Percentiles rank a stretch among this genome's conserved stretches.
Conservation (phyloP, 345 rosid species). For the Triadica sebifera region DNA sequence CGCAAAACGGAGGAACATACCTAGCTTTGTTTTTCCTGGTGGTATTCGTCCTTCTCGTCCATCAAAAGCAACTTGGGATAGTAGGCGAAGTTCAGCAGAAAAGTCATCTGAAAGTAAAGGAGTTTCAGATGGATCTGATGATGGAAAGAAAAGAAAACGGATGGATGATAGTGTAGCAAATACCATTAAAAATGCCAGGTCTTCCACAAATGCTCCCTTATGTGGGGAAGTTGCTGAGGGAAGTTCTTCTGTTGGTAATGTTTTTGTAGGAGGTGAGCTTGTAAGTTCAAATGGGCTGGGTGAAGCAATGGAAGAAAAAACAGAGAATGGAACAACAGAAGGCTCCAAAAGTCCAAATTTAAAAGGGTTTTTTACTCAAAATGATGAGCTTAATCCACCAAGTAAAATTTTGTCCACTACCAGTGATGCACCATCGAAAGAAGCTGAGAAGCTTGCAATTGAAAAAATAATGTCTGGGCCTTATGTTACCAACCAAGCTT, state of each 20-base stretch:
- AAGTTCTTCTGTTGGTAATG: slow-evolving; percentile 43
- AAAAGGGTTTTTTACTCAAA: slow-evolving; percentile 23
- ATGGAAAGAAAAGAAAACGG: slow-evolving; percentile 62
- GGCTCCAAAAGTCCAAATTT: slow-evolving; percentile 11
- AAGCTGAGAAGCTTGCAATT: slow-evolving; percentile 62
- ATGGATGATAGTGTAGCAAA: slow-evolving; percentile 43
- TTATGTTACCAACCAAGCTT: slow-evolving; percentile 47
- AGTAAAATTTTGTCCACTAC: slow-evolving; percentile 23
- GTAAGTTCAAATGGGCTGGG: slow-evolving; percentile 19
- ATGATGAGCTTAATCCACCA: slow-evolving; percentile 23
- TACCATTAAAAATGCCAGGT: slow-evolving; percentile 33
- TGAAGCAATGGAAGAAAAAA: slow-evolving; percentile 30
- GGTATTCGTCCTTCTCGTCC: slow-evolving; percentile 73
- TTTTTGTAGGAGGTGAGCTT: slow-evolving; percentile 33
- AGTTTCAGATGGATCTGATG: slow-evolving; percentile 55
- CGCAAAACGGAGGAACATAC: slow-evolving; percentile 65
- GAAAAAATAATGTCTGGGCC: slow-evolving; percentile 59
- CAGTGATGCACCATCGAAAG: slow-evolving; percentile 39
- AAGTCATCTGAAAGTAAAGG: slow-evolving; percentile 51
- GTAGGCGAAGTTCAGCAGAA: slow-evolving; percentile 46
- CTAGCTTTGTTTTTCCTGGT: slow-evolving; percentile 80
- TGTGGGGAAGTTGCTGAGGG: slow-evolving; percentile 44
- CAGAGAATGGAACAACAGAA: slow-evolving; percentile 24
- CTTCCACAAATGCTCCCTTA: slow-evolving; percentile 31
- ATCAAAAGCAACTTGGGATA: slow-evolving; percentile 70